A percentile compares a stretch with the other conserved stretches of the same genome.
Conservation (phyloP, 225 moss, liverwort and hornwort species). For the Physcomitrium patens region DNA sequence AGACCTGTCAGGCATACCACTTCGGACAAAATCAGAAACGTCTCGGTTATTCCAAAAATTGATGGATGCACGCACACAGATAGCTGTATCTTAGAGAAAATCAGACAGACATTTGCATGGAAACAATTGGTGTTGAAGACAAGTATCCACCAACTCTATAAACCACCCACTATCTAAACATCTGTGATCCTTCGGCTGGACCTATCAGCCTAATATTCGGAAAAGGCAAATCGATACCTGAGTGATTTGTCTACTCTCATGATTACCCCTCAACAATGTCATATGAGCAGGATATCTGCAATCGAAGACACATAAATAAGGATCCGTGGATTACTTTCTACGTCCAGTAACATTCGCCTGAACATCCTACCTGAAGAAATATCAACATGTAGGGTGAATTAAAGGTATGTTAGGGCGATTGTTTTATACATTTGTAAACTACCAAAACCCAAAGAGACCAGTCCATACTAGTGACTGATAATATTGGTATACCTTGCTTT, state of each 20-base stretch:
- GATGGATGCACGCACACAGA: background rate
- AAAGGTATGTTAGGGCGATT: background rate
- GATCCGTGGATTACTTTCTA: background rate
- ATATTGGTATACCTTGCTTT: slow-evolving; percentile 81
- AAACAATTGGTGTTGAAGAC: background rate
- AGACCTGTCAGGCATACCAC: slow-evolving; percentile 61
- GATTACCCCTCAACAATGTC: slow-evolving; percentile 99
- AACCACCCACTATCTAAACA: background rate
- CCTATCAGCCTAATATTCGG: slow-evolving; percentile 1
- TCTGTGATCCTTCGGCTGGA: background rate
- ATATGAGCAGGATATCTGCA: slow-evolving; percentile 96
- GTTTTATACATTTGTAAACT: background rate
- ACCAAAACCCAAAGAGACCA: background rate
- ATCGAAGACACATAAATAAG: slow-evolving; percentile 18
- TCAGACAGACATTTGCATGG: background rate
- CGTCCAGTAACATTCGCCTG: background rate
- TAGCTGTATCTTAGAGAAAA: background rate
- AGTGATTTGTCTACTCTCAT: slow-evolving; percentile 99
- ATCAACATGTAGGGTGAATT: background rate
- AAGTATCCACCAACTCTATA: slow-evolving; percentile 2
- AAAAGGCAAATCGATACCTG: slow-evolving; percentile 60
- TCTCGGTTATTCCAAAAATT: slow-evolving; percentile 1
- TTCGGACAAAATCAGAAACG: background rate
- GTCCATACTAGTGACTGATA: background rate
- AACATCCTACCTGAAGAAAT: background rate